A percentile compares a stretch with the other conserved stretches of the same genome.
Conservation (phyloP, 768 basidiomycete genomes). For the Suillus decipiens region DNA sequence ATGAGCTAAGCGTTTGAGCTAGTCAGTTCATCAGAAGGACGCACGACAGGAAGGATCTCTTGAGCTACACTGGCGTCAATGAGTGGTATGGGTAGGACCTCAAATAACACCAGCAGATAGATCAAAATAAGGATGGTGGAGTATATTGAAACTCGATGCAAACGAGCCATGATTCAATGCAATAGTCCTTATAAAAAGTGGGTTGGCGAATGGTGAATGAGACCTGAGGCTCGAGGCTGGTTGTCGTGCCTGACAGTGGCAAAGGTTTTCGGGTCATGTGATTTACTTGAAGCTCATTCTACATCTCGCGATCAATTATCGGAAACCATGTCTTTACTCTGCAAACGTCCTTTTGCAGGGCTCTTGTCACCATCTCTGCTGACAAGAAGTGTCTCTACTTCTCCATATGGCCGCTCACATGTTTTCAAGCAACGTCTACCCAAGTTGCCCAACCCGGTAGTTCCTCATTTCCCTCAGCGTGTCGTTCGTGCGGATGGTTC, state of each 20-base stretch:
- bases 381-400: constrained; percentile 46
- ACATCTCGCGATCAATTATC: background rate
- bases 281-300: background rate
- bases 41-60: constrained; percentile 61
- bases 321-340: background rate
- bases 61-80: constrained; percentile 46
- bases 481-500: constrained; percentile 89
- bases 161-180: constrained; percentile 55
- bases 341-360: background rate
- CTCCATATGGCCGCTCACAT: constrained; percentile 84
- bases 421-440: constrained; percentile 72
- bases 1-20: background rate
- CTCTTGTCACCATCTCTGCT: background rate
- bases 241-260: background rate
- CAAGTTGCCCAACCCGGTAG: constrained; percentile 76
- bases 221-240: background rate
- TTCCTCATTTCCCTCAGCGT: constrained; percentile 83
- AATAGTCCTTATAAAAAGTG: background rate
- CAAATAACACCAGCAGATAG: constrained; percentile 61
- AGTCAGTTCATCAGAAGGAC: constrained; percentile 25
- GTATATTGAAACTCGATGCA: constrained; percentile 51
- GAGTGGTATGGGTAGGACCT: constrained; percentile 56
- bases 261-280: background rate
- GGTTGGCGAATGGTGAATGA: background rate
- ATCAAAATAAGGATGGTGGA: constrained; percentile 43